phyloP scores from a whole-genome alignment of 371 early-diverging fungal species.

The Chytridium lagenaria region DNA sequence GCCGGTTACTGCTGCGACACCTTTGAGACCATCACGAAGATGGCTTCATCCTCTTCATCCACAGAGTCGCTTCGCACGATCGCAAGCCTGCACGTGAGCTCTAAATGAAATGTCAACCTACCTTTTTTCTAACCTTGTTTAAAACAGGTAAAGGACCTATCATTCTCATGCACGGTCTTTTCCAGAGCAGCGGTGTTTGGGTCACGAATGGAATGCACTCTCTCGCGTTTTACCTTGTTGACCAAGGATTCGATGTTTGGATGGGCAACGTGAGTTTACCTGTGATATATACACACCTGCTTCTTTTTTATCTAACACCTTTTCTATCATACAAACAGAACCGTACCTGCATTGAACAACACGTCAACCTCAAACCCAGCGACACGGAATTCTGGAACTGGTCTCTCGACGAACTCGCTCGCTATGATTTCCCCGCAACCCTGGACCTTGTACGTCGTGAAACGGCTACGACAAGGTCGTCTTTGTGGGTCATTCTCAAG shows the following conservation, averaged over 20 bases:
- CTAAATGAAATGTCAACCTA: background rate
- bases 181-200: conserved; percentile 66
- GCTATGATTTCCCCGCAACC: conserved; percentile 57
- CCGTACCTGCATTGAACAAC: conserved; percentile 30
- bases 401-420: conserved; percentile 60
- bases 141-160: conserved; percentile 46
- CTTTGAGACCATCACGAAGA: conserved; percentile 52
- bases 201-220: conserved; percentile 59
- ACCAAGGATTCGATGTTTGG: conserved; percentile 65
- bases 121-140: background rate
- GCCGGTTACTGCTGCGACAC: conserved; percentile 49
- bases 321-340: background rate
- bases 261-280: conserved; percentile 27
- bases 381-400: conserved; percentile 62
- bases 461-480: conserved; percentile 53
- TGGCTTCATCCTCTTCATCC: conserved; percentile 53
- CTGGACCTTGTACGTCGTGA: conserved; percentile 49
- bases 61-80: conserved; percentile 38
- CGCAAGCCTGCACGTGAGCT: conserved; percentile 8
- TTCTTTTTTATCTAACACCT: background rate
- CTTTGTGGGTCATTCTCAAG: conserved; percentile 67
- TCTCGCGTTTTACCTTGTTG: conserved; percentile 58
- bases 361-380: conserved; percentile 15
- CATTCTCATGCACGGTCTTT: conserved; percentile 65
- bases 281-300: background rate